Percentiles rank a stretch among this genome's conserved stretches.
These are phyloP conservation scores for Blepharisma undulans DNA, from an alignment of 169 alveolate genomes.

Conservation along the genomic window DNA sequence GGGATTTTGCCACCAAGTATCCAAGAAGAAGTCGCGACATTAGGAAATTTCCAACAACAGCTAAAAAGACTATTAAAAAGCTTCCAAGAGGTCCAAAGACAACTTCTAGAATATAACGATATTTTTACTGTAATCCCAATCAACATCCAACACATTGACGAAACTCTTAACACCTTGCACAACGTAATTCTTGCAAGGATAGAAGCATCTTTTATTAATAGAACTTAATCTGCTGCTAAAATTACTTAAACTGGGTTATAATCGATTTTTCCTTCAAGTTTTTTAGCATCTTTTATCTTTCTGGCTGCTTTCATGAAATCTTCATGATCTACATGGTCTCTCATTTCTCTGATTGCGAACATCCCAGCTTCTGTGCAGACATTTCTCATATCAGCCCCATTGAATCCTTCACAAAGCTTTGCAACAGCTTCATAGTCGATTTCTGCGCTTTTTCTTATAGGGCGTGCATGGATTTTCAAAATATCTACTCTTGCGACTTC, in stretches of 20 bases:
- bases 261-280: constrained; percentile 95
- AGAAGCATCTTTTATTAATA: constrained; percentile 43
- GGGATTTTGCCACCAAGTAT: constrained; percentile 24
- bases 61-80: constrained; percentile 10
- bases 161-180: constrained; percentile 51
- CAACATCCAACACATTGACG: constrained; percentile 49
- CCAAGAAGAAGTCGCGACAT: constrained; percentile 24
- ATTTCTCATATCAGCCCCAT: constrained; percentile 99
- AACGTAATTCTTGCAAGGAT: constrained; percentile 47
- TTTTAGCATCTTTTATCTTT: constrained; percentile 94
- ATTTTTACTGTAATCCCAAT: constrained; percentile 15
- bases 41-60: constrained; percentile 37
- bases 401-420: constrained; percentile 96
- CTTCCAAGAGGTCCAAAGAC: constrained; percentile 34
- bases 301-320: constrained; percentile 97
- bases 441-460: constrained; percentile 95
- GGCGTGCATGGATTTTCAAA: constrained; percentile 94
- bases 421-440: constrained; percentile 94
- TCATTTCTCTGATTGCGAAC: constrained; percentile 98
- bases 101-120: constrained; percentile 14
- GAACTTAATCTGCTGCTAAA: not conserved
- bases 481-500: constrained; percentile 95
- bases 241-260: constrained; percentile 81
- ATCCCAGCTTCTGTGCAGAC: constrained; percentile 99
- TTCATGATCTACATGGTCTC: constrained; percentile 97